Percentiles rank a stretch among this genome's conserved stretches.
Conservation (phyloP, 345 rosid genomes). For the Eucalyptus polybractea region DNA sequence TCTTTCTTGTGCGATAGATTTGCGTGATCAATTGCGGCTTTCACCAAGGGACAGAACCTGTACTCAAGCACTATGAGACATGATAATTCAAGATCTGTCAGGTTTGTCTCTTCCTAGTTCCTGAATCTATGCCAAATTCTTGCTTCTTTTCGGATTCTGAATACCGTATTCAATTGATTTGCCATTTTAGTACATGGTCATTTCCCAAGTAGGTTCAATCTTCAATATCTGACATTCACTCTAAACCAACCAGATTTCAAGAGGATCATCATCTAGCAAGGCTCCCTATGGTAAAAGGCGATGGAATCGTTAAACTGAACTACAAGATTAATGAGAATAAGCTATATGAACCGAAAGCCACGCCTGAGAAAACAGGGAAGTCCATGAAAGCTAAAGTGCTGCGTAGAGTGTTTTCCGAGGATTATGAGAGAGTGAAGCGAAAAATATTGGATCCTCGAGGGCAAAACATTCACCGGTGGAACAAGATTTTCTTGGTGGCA, state of each 20-base stretch:
- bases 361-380: slow-evolving; percentile 10
- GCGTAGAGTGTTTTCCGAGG: slow-evolving; percentile 71
- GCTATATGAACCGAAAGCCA: slow-evolving; percentile 13
- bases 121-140: not conserved
- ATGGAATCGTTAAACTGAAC: slow-evolving; percentile 16
- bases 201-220: not conserved
- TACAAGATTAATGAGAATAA: slow-evolving; percentile 40
- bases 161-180: not conserved
- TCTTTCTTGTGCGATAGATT: not conserved
- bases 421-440: slow-evolving; percentile 42
- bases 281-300: slow-evolving; percentile 23
- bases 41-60: not conserved
- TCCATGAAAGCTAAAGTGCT: slow-evolving; percentile 60
- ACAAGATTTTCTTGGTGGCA: slow-evolving; percentile 59
- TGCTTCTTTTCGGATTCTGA: not conserved
- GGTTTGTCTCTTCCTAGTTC: slow-evolving; percentile 24
- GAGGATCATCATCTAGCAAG: slow-evolving; percentile 40
- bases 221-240: not conserved
- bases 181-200: not conserved
- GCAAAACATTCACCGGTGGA: slow-evolving; percentile 44
- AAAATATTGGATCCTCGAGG: slow-evolving; percentile 79
- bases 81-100: slow-evolving; percentile 54
- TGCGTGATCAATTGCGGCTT: not conserved
- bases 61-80: slow-evolving; percentile 9
- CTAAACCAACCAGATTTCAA: slow-evolving; percentile 28